Percentiles rank a stretch among this genome's conserved stretches.
Conservation (phyloP, 2,329 filamentous ascomycete genomes). For the Aspergillus fumigatus region DNA sequence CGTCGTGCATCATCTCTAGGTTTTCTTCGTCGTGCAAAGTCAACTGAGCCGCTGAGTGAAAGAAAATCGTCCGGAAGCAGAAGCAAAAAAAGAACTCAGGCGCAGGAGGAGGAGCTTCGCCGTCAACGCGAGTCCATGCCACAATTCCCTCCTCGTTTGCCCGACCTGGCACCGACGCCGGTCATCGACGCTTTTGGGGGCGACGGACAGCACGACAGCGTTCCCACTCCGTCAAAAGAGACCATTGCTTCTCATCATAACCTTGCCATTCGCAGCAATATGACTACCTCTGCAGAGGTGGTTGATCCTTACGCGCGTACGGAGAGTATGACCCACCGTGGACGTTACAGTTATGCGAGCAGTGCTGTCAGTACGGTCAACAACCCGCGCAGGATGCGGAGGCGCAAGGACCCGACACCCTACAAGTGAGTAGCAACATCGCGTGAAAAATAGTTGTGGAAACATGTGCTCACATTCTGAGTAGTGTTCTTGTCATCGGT, state of each 20-base stretch:
- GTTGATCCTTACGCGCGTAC: constrained; percentile 76
- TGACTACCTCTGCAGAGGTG: constrained; percentile 19
- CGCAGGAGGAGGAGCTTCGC: constrained; percentile 49
- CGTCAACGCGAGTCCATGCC: constrained; percentile 56
- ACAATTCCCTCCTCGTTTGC: constrained; percentile 55
- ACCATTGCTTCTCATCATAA: constrained; percentile 25
- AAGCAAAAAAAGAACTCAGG: constrained; percentile 36
- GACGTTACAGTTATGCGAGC: constrained; percentile 93
- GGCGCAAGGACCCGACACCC: constrained; percentile 93
- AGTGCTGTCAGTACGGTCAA: constrained; percentile 88
- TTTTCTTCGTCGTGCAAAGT: constrained; percentile 65
- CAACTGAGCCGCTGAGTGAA: constrained; percentile 57
- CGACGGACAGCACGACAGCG: constrained; percentile 59
- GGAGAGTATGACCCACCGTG: constrained; percentile 95
- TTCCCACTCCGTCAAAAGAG: constrained; percentile 49
- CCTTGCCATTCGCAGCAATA: constrained; percentile 18
- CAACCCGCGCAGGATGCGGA: constrained; percentile 83
- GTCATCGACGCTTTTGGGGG: constrained; percentile 56
- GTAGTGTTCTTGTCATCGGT: constrained; percentile 83
- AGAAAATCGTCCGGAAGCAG: constrained; percentile 38
- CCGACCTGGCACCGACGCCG: constrained; percentile 44
- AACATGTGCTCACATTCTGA: constrained; percentile 4
- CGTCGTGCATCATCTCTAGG: constrained; percentile 49
- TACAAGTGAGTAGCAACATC: constrained; percentile 74
- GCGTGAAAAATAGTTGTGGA: neutral